Conservation (phyloP, 1,284 basidiomycete genomes). For the Cystobasidium slooffiae region DNA sequence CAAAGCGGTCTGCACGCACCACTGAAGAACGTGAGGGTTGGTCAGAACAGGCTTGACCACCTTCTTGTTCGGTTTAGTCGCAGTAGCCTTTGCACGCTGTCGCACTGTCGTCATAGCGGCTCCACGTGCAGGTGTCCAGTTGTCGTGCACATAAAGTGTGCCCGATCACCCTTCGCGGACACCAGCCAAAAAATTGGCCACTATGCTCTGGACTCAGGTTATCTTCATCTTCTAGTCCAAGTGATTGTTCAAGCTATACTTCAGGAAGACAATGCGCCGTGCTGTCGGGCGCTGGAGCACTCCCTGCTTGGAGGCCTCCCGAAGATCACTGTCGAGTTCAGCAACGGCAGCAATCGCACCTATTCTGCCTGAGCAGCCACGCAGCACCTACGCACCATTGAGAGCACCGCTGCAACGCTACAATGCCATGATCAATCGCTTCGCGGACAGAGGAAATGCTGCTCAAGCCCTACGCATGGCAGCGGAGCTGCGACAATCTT, state of each 20-base stretch:
- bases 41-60: conserved; percentile 38
- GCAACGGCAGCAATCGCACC: background rate
- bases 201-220: background rate
- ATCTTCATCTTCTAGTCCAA: no score
- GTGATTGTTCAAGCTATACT: no score
- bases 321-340: conserved; percentile 6
- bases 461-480: conserved; percentile 20
- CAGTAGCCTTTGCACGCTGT: conserved; percentile 6
- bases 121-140: background rate
- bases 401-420: conserved; percentile 5
- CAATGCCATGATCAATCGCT: conserved; percentile 26
- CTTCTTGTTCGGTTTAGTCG: conserved; percentile 16
- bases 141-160: background rate
- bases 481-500: conserved; percentile 3
- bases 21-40: conserved; percentile 20
- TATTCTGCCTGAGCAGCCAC: background rate
- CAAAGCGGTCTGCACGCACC: conserved; percentile 4
- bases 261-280: conserved; percentile 7
- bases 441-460: conserved; percentile 29
- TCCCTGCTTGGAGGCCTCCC: background rate
- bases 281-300: conserved; percentile 12
- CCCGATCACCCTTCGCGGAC: no score
- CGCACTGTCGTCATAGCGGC: conserved; percentile 16
- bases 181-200: conserved; percentile 6
- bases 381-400: conserved; percentile 12